phyloP scores from a whole-genome alignment of 495 filamentous ascomycete genomes.

The Penicillium argentinense region DNA sequence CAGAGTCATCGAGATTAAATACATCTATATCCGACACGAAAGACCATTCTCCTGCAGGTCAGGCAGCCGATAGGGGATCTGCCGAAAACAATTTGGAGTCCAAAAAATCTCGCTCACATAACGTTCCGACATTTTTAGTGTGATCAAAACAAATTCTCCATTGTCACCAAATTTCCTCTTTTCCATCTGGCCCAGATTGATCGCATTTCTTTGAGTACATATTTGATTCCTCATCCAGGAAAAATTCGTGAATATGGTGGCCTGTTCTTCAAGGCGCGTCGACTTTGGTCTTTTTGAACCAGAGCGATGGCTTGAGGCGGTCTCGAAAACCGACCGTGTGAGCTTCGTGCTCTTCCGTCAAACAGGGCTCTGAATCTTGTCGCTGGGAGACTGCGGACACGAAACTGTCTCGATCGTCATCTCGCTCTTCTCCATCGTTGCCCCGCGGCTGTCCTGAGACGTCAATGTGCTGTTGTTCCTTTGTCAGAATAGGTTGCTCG shows the following conservation, averaged over 20 bases:
- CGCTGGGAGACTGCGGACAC: constrained; percentile 29
- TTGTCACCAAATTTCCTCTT: background rate
- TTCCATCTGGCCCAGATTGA: too few species aligned
- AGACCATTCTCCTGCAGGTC: constrained; percentile 13
- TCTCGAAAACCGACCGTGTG: constrained; percentile 20
- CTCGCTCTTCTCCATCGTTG: constrained; percentile 32
- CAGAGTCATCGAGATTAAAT: constrained; percentile 29
- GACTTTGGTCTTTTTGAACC: constrained; percentile 10
- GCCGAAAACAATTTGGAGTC: constrained; percentile 22
- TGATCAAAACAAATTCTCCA: constrained; percentile 24
- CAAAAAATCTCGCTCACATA: constrained; percentile 38
- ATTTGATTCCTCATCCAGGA: background rate
- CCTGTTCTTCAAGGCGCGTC: constrained; percentile 4
- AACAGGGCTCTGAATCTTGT: constrained; percentile 34
- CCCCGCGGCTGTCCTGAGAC: constrained; percentile 33
- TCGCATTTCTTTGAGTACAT: too few species aligned
- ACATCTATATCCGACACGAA: constrained; percentile 17
- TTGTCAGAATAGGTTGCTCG: constrained; percentile 32
- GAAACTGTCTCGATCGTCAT: constrained; percentile 26
- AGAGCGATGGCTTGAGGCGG: constrained; percentile 16
- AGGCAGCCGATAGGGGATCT: constrained; percentile 7
- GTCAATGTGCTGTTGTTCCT: constrained; percentile 39
- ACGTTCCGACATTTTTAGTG: constrained; percentile 50
- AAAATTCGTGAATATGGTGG: background rate
- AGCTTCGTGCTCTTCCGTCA: constrained; percentile 35